Percentiles rank a stretch among this genome's conserved stretches.
These are phyloP conservation scores for Neonectria sp. DNA, from an alignment of 2,329 filamentous ascomycete genomes.

Conservation along the genomic window DNA sequence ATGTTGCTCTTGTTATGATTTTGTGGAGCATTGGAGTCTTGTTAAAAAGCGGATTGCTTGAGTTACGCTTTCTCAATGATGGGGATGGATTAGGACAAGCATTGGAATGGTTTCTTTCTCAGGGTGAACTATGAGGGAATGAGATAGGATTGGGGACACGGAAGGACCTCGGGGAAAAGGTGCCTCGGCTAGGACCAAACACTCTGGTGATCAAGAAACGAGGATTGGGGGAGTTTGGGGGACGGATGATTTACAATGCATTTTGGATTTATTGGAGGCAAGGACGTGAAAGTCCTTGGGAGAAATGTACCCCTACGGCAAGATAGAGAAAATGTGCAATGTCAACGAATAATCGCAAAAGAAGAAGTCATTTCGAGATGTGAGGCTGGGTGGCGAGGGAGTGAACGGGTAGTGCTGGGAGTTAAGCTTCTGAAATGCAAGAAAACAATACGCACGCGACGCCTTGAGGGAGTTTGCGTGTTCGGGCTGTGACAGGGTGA, in stretches of 20 bases:
- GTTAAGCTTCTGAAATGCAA: background rate
- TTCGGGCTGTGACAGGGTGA: background rate
- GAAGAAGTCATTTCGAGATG: constrained; percentile 3
- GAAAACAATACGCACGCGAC: background rate
- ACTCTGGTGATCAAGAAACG: constrained; percentile 12
- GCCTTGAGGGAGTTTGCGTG: too few relatives aligned
- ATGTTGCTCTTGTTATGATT: constrained; percentile 5
- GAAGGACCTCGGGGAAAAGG: constrained; percentile 12
- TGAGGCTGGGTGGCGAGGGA: background rate
- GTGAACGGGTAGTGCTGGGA: too few relatives aligned
- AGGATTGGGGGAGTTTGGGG: constrained; percentile 25
- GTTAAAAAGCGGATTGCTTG: constrained; percentile 19
- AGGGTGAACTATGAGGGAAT: constrained; percentile 1
- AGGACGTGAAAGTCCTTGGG: background rate
- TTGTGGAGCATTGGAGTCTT: constrained; percentile 25
- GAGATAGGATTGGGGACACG: constrained; percentile 8
- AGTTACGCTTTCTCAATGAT: constrained; percentile 13
- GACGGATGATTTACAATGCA: constrained; percentile 14
- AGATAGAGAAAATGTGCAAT: constrained; percentile 24
- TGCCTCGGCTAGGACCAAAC: constrained; percentile 14
- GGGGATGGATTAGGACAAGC: constrained; percentile 16
- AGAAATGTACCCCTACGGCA: constrained; percentile 15
- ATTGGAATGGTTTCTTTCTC: constrained; percentile 13
- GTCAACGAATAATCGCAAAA: constrained; percentile 20
- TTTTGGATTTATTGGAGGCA: constrained; percentile 14